Conservation (phyloP, 176 grass and related monocot species). For the Pontederia paniculata region DNA sequence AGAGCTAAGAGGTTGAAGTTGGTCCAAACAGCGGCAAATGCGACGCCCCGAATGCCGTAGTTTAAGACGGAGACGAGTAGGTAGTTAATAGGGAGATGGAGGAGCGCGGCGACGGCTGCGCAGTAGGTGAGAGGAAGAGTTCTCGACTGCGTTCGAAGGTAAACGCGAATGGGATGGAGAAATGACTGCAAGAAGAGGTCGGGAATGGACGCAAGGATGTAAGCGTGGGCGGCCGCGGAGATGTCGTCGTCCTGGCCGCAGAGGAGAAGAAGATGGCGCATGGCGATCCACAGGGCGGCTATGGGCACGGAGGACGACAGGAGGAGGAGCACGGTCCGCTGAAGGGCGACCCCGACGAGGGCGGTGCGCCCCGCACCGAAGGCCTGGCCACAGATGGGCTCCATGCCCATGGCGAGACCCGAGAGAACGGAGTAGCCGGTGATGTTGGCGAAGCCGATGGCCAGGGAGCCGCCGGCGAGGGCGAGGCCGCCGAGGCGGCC, state of each 20-base stretch:
- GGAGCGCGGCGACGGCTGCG: slow-evolving; percentile 32
- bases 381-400: slow-evolving; percentile 67
- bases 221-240: slow-evolving; percentile 47
- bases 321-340: slow-evolving; percentile 54
- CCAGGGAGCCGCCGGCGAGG: slow-evolving; percentile 61
- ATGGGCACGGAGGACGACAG: slow-evolving; percentile 50
- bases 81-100: slow-evolving; percentile 70
- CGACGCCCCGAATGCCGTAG: slow-evolving; percentile 68
- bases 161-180: slow-evolving; percentile 69
- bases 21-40: slow-evolving; percentile 39
- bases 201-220: slow-evolving; percentile 63
- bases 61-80: slow-evolving; percentile 33
- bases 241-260: slow-evolving; percentile 68
- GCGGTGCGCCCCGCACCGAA: slow-evolving; percentile 49
- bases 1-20: slow-evolving; percentile 55
- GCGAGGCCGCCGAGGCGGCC: slow-evolving; percentile 48
- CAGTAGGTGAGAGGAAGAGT: slow-evolving; percentile 62
- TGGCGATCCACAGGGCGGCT: slow-evolving; percentile 54
- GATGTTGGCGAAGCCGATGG: slow-evolving; percentile 82
- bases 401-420: slow-evolving; percentile 71
- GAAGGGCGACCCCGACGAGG: slow-evolving; percentile 46
- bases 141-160: slow-evolving; percentile 67
- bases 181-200: slow-evolving; percentile 70
- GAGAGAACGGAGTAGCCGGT: slow-evolving; percentile 84
- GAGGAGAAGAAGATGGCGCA: slow-evolving; percentile 52